Evolutionary conservation across 768 basidiomycete species (phyloP), one percentile per base, ranked within the genome.

Genomic region (Tylopilus felleus): DNA sequence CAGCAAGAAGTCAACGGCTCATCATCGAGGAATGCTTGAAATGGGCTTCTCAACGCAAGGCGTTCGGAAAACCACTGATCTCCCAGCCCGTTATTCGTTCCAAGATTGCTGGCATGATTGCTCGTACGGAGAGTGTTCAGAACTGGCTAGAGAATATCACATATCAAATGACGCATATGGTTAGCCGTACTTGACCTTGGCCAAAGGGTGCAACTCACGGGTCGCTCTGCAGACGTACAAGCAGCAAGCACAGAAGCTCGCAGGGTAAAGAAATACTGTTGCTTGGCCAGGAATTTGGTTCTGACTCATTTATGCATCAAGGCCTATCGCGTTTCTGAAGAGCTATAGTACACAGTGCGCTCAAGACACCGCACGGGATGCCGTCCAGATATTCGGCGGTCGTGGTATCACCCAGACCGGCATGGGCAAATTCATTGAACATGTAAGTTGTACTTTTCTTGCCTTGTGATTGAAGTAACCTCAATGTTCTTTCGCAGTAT

Each of bases 51-150:
- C 93, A 97, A 68, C 85, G 95, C 39, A 87, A 91, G 63, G 94
- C 92, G 9, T 96, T 96, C 62, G 95, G 94, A 47, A 94, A 90
- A 70, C 91, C 88, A 4, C 74, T 96, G 39, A 80, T 82, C 57
- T 81, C 87, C 4, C 89, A 93, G 65, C 83, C 94, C 0, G 89
- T 98, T 54, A 90, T 98, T 62, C 85, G 95, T 21, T 73, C 82
- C 41, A 97, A 94, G 76, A 72, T 98, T 44, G 93, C 93, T 4
- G 76, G 66, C 7, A 98, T 98, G 92, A 93, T 97, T 51, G 80
- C 90, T 28, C 85, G 90, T 35, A 77, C 85, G 28, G 93, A 95
- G 67, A 81, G 85, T 25, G 81, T 81, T 10, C 93, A 94, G 64
- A 80, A 77, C n/a, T 94, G 90, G 91, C 73, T 94, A 17, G 93